phyloP scores from a whole-genome alignment of 2,329 filamentous ascomycete genomes.

The Aureobasidium musti region DNA sequence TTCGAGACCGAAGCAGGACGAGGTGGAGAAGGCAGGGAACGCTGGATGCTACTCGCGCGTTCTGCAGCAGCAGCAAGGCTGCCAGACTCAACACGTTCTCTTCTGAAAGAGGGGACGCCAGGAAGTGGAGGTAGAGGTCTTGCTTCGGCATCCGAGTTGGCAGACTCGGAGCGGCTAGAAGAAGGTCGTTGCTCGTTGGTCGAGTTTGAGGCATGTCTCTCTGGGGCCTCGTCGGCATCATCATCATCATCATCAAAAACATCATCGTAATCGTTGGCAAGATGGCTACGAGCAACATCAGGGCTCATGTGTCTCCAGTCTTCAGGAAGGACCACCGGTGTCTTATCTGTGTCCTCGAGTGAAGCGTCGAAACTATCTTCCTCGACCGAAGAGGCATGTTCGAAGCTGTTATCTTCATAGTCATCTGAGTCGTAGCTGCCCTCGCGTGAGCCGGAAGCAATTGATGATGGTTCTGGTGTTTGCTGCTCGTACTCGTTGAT shows the following conservation, averaged over 20 bases:
- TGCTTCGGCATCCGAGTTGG: slow-evolving; percentile 76
- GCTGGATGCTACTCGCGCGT: slow-evolving; percentile 65
- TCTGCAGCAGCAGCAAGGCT: slow-evolving; percentile 72
- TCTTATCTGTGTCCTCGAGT: slow-evolving; percentile 94
- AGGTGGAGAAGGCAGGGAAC: slow-evolving; percentile 72
- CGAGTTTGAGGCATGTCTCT: slow-evolving; percentile 59
- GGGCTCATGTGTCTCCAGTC: slow-evolving; percentile 85
- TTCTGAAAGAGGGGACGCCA: slow-evolving; percentile 62
- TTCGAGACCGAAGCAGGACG: slow-evolving; percentile 68
- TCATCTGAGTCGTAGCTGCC: slow-evolving; percentile 85
- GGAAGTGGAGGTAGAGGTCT: slow-evolving; percentile 86
- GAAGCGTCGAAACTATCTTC: slow-evolving; percentile 91
- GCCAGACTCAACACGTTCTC: slow-evolving; percentile 56
- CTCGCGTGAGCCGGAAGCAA: slow-evolving; percentile 85
- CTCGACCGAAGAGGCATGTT: slow-evolving; percentile 58
- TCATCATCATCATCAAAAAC: slow-evolving; percentile 59
- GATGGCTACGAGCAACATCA: slow-evolving; percentile 59
- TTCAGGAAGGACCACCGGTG: slow-evolving; percentile 94
- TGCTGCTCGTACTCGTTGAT: slow-evolving; percentile 98
- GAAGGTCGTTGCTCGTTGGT: slow-evolving; percentile 56
- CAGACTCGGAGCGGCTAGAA: slow-evolving; percentile 68
- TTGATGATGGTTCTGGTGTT: slow-evolving; percentile 91
- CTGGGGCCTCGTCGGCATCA: background rate
- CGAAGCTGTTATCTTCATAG: slow-evolving; percentile 67
- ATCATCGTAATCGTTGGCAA: slow-evolving; percentile 61